A percentile compares a stretch with the other conserved stretches of the same genome.
Evolutionary conservation across 345 rosid species (phyloP).

Genomic region (Eucalyptus grandis): DNA sequence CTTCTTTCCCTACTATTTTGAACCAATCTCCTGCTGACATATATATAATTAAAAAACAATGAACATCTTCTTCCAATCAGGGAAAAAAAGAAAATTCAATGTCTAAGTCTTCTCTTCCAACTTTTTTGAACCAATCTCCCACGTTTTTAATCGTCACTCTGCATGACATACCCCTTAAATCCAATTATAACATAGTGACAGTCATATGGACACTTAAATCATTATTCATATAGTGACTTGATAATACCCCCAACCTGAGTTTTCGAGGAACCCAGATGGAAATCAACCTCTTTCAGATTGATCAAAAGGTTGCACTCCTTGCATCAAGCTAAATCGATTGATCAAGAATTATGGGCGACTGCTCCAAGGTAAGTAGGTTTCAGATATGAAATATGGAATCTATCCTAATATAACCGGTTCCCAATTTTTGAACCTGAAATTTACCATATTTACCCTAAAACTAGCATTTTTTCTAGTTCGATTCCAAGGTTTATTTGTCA

Average conservation of each 20-base stretch:
- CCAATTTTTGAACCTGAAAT: fast-evolving
- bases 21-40: no score
- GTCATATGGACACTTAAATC: not conserved
- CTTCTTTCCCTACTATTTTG: no score
- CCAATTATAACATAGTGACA: not conserved
- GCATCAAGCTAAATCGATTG: fast-evolving
- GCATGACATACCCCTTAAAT: not conserved
- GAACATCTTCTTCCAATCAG: not conserved
- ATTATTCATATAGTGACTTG: fast-evolving
- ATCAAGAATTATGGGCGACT: not conserved
- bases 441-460: no score
- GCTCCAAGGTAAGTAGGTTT: no score
- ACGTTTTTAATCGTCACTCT: not conserved
- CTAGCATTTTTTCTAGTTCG: no score
- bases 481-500: no score
- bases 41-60: no score
- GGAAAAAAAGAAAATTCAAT: not conserved
- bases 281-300: not conserved
- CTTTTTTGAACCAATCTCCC: not conserved
- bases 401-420: fast-evolving
- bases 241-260: fast-evolving
- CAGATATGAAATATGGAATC: no score
- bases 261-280: fast-evolving
- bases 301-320: not conserved
- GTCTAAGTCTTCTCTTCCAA: not conserved